phyloP scores from a whole-genome alignment of 352 stramenopile genomes.

The Pythium sukuiense region DNA sequence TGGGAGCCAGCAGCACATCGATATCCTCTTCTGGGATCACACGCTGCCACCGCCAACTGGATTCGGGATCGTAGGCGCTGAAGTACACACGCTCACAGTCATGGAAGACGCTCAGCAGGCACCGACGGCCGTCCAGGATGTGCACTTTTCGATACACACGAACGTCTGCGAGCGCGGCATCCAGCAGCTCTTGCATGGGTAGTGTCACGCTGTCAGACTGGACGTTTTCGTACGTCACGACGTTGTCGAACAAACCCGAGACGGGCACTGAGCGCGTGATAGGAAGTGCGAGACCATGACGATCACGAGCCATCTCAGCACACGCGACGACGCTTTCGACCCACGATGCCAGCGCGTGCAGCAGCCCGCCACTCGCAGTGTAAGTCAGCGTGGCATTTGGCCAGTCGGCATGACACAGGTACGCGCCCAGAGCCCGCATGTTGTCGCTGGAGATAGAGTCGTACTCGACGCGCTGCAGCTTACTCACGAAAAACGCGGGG shows the following conservation, averaged over 20 bases:
- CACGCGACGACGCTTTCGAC: slow-evolving; percentile 45
- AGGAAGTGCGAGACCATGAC: slow-evolving; percentile 39
- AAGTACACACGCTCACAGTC: slow-evolving; percentile 72
- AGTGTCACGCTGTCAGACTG: slow-evolving; percentile 20
- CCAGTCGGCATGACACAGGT: slow-evolving; percentile 57
- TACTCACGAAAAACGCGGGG: slow-evolving; percentile 45
- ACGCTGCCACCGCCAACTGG: slow-evolving; percentile 51
- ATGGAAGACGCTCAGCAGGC: slow-evolving; percentile 68
- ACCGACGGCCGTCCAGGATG: slow-evolving; percentile 42
- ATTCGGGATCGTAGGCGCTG: slow-evolving; percentile 60
- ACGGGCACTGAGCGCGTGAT: slow-evolving; percentile 59
- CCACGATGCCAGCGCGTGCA: slow-evolving; percentile 54
- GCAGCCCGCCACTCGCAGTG: slow-evolving; percentile 27
- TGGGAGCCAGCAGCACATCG: slow-evolving; percentile 60
- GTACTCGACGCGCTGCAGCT: slow-evolving; percentile 45
- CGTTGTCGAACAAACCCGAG: slow-evolving; percentile 60
- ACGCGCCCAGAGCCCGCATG: slow-evolving; percentile 50
- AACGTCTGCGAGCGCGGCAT: slow-evolving; percentile 61
- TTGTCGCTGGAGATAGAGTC: slow-evolving; percentile 53
- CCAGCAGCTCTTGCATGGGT: slow-evolving; percentile 50
- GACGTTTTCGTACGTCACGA: slow-evolving; percentile 53
- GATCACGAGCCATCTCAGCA: slow-evolving; percentile 42
- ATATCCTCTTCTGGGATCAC: slow-evolving; percentile 57
- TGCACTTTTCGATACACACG: slow-evolving; percentile 61
- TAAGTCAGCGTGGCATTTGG: slow-evolving; percentile 35